Evolutionary conservation across 352 stramenopile genomes (phyloP).

Genomic region (Phytopythium mirpurense): DNA sequence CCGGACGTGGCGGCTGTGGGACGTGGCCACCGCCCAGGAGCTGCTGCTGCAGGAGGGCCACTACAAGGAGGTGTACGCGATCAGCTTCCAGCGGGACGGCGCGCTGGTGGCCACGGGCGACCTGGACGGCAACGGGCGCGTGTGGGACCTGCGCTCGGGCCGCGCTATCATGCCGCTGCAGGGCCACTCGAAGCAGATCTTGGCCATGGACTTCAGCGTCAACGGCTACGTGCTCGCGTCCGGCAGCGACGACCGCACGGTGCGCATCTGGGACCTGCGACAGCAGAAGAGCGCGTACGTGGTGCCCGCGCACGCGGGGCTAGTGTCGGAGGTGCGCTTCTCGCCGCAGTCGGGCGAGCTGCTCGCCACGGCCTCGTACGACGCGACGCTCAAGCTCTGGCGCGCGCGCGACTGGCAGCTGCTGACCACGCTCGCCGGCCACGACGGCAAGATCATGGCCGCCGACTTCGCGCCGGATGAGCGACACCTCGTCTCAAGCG

Average conservation of each 20-base stretch:
- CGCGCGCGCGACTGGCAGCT: constrained; percentile 91
- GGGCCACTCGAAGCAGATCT: constrained; percentile 95
- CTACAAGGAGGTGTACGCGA: constrained; percentile 92
- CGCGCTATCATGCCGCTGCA: constrained; percentile 88
- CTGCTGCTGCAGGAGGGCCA: constrained; percentile 97
- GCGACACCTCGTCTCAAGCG: constrained; percentile 84
- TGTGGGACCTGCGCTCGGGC: constrained; percentile 96
- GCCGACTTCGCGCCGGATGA: constrained; percentile 90
- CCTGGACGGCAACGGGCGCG: constrained; percentile 88
- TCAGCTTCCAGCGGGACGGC: constrained; percentile 95
- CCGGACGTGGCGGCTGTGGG: constrained; percentile 97
- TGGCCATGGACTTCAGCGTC: constrained; percentile 90
- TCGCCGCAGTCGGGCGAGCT: constrained; percentile 80
- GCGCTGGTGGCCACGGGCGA: constrained; percentile 93
- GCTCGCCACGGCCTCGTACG: constrained; percentile 91
- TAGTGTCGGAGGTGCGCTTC: constrained; percentile 92
- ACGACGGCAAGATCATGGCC: constrained; percentile 95
- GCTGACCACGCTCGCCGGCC: constrained; percentile 84
- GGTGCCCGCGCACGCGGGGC: constrained; percentile 92
- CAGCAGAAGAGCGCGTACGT: constrained; percentile 89
- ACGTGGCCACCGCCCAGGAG: constrained; percentile 90
- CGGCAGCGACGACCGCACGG: constrained; percentile 94
- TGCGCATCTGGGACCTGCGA: constrained; percentile 96
- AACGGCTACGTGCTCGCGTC: constrained; percentile 94
- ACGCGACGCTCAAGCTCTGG: constrained; percentile 94